phyloP scores from a whole-genome alignment of 768 basidiomycete genomes.

The Suillus subalutaceus region DNA sequence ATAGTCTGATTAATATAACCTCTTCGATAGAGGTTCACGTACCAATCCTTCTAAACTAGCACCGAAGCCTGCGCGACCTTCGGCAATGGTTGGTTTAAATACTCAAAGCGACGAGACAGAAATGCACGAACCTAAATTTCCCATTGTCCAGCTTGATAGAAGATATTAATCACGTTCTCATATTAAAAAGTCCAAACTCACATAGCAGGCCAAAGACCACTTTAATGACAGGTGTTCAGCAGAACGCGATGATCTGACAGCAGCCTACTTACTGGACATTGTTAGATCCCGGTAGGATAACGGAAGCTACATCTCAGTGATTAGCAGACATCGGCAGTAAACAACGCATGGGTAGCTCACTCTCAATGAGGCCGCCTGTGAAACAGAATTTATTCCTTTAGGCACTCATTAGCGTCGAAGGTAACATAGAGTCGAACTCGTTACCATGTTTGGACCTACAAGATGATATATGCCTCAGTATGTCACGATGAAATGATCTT shows the following conservation, averaged over 20 bases:
- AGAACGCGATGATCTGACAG: not conserved
- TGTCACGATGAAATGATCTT: constrained; percentile 31
- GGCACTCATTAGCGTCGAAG: not conserved
- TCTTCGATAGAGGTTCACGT: constrained; percentile 28
- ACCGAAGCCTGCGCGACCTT: constrained; percentile 58
- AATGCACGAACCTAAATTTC: constrained; percentile 40
- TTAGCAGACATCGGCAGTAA: not conserved
- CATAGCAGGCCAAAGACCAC: constrained; percentile 53
- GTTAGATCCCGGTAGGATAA: constrained; percentile 45
- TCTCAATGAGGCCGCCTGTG: constrained; percentile 73
- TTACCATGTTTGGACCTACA: constrained; percentile 35
- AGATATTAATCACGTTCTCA: constrained; percentile 13
- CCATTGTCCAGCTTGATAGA: constrained; percentile 52
- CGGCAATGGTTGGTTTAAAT: constrained; percentile 11
- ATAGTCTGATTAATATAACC: constrained; percentile 18
- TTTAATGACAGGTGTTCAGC: constrained; percentile 24
- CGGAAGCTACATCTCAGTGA: constrained; percentile 31
- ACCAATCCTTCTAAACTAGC: constrained; percentile 66
- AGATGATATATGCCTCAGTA: constrained; percentile 15
- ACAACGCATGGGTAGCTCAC: constrained; percentile 12
- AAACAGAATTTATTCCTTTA: constrained; percentile 76
- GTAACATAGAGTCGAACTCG: not conserved
- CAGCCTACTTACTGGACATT: constrained; percentile 34
- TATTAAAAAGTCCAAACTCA: constrained; percentile 18
- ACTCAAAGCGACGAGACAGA: not conserved